Evolutionary conservation across 768 basidiomycete species (phyloP).

Genomic region (Clathrus columnatus): DNA sequence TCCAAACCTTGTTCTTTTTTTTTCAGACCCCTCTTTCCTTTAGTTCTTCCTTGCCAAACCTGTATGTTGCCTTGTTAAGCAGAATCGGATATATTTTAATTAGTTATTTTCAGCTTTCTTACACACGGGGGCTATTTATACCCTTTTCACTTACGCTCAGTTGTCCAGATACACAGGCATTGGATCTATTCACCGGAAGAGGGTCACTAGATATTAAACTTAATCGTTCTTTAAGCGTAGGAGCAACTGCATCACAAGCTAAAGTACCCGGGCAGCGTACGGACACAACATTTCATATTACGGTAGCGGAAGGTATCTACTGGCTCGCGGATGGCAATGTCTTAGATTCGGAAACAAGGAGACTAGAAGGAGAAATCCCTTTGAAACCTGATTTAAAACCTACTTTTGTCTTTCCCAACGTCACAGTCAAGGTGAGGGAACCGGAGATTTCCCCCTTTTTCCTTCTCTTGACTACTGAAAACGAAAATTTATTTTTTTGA

Average conservation of each 20-base stretch:
- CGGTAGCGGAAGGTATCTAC: constrained; percentile 37
- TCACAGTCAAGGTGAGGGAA: constrained; percentile 38
- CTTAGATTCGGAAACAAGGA: constrained; percentile 25
- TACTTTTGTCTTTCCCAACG: constrained; percentile 34
- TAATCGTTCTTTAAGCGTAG: constrained; percentile 39
- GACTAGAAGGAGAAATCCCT: constrained; percentile 43
- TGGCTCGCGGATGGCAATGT: constrained; percentile 32
- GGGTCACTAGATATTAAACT: constrained; percentile 34
- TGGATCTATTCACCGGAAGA: constrained; percentile 40
- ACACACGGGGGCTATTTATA: constrained; percentile 41
- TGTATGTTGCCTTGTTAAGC: too few species aligned
- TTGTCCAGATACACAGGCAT: constrained; percentile 36
- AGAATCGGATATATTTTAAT: too few species aligned
- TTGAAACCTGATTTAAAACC: constrained; percentile 37
- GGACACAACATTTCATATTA: constrained; percentile 38
- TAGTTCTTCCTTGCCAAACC: background rate
- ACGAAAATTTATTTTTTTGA: background rate
- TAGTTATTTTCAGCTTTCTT: constrained; percentile 41
- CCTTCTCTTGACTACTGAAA: background rate
- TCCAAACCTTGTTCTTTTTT: background rate
- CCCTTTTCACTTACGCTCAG: constrained; percentile 41
- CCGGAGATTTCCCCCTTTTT: background rate
- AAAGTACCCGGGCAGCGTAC: constrained; percentile 27
- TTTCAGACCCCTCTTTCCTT: background rate
- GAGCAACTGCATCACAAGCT: constrained; percentile 37